A percentile compares a stretch with the other conserved stretches of the same genome.
These are phyloP conservation scores for Rhodotorula sp. DNA, from an alignment of 1,284 basidiomycete species.

Conservation along the genomic window DNA sequence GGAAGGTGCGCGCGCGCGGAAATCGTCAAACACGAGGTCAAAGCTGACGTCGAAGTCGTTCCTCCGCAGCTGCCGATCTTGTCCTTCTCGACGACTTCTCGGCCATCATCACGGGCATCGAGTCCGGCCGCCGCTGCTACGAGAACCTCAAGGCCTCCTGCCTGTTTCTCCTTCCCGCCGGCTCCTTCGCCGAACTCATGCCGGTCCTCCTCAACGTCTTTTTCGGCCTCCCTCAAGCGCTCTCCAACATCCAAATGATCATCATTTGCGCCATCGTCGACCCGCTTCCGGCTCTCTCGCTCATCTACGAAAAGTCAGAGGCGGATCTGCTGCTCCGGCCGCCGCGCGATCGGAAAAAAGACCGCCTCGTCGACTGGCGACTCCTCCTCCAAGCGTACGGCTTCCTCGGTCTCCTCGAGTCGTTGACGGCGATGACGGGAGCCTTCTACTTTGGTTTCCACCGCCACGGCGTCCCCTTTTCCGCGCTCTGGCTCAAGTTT, in stretches of 20 bases:
- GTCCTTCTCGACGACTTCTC: slow-evolving; percentile 51
- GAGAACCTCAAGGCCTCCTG: slow-evolving; percentile 63
- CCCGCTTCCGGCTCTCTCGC: slow-evolving; percentile 57
- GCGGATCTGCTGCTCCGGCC: slow-evolving; percentile 59
- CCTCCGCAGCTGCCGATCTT: slow-evolving; percentile 48
- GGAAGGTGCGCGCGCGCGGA: slow-evolving; percentile 36
- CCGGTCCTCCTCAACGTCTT: slow-evolving; percentile 61
- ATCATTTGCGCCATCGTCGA: slow-evolving; percentile 63
- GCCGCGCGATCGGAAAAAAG: slow-evolving; percentile 62
- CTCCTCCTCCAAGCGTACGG: slow-evolving; percentile 66
- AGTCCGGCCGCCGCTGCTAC: slow-evolving; percentile 59
- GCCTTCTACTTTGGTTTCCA: slow-evolving; percentile 49
- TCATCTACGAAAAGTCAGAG: slow-evolving; percentile 63
- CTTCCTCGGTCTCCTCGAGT: slow-evolving; percentile 62
- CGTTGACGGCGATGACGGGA: slow-evolving; percentile 57
- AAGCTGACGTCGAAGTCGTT: neutral
- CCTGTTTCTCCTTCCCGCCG: slow-evolving; percentile 41
- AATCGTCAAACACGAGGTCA: too few relatives aligned
- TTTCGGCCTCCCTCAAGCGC: slow-evolving; percentile 57
- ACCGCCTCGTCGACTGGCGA: slow-evolving; percentile 54
- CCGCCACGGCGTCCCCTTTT: slow-evolving; percentile 59
- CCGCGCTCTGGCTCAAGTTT: slow-evolving; percentile 57
- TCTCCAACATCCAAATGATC: slow-evolving; percentile 59
- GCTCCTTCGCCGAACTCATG: slow-evolving; percentile 66
- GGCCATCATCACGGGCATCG: slow-evolving; percentile 54